Evolutionary conservation across 306 rosid species (phyloP).

Genomic region (Sesbania bispinosa): DNA sequence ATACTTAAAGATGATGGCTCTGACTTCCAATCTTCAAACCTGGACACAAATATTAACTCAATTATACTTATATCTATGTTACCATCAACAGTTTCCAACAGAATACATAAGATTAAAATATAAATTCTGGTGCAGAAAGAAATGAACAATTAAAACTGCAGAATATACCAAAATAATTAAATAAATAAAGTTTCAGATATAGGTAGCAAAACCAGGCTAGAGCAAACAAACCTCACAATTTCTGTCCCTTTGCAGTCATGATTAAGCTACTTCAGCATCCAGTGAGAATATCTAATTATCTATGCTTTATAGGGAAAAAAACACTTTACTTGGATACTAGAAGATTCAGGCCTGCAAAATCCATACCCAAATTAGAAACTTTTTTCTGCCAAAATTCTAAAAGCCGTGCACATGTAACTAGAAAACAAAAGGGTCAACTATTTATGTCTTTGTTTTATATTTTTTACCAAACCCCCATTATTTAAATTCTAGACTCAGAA

Average conservation of each 20-base stretch:
- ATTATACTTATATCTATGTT: not conserved
- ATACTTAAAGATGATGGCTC: constrained; percentile 39
- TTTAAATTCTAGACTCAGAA: not conserved
- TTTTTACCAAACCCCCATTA: not conserved
- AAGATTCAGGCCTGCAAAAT: constrained; percentile 26
- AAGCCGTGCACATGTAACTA: not conserved
- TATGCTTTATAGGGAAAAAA: not conserved
- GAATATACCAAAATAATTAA: too few relatives aligned
- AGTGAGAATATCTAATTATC: not conserved
- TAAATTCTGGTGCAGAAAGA: not conserved
- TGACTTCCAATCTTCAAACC: constrained; percentile 63
- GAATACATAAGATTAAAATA: too few relatives aligned
- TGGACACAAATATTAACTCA: constrained; percentile 19
- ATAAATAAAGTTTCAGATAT: not conserved
- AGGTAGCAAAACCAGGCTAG: not conserved
- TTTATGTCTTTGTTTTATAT: not conserved
- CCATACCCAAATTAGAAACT: constrained; percentile 6
- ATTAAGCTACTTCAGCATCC: not conserved
- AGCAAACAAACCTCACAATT: constrained; percentile 62
- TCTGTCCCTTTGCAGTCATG: constrained; percentile 42
- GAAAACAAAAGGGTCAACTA: not conserved
- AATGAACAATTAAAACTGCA: not conserved
- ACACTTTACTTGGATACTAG: not conserved
- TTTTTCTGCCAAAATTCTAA: not conserved
- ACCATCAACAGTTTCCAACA: not conserved